Evolutionary conservation across 352 stramenopile genomes (phyloP).

Genomic region (Phytophthora cryptogea): DNA sequence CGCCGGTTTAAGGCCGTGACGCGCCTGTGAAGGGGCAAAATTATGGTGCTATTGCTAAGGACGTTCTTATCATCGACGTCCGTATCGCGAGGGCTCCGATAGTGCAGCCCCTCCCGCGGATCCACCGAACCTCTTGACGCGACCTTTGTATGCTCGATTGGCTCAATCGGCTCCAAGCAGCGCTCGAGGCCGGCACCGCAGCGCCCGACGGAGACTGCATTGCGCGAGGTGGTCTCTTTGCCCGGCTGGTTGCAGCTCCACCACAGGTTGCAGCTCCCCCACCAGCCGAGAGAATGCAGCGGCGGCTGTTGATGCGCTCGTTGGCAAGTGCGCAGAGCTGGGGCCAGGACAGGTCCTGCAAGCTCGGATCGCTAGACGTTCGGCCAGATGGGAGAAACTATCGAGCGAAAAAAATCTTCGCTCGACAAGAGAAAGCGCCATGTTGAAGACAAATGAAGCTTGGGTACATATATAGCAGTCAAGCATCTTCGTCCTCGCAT

Average conservation of each 20-base stretch:
- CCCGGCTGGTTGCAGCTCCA: neutral
- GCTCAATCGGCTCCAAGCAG: neutral
- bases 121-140: no score
- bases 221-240: no score
- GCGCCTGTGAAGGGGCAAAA: neutral
- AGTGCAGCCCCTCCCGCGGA: conserved; percentile 2
- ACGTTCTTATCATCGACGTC: conserved; percentile 9
- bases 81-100: neutral
- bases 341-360: no score
- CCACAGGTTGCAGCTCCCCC: neutral
- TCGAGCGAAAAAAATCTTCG: no score
- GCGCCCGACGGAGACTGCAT: no score
- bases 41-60: neutral
- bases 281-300: neutral
- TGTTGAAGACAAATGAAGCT: no score
- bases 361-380: no score
- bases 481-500: no score
- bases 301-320: neutral
- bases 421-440: no score
- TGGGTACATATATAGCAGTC: no score
- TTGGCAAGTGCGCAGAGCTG: neutral
- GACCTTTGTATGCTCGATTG: neutral
- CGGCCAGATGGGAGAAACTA: no score
- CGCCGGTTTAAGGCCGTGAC: conserved; percentile 13
- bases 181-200: no score